These are phyloP conservation scores for Coemansia sp. DNA, from an alignment of 192 early-diverging fungal species.

Conservation along the genomic window DNA sequence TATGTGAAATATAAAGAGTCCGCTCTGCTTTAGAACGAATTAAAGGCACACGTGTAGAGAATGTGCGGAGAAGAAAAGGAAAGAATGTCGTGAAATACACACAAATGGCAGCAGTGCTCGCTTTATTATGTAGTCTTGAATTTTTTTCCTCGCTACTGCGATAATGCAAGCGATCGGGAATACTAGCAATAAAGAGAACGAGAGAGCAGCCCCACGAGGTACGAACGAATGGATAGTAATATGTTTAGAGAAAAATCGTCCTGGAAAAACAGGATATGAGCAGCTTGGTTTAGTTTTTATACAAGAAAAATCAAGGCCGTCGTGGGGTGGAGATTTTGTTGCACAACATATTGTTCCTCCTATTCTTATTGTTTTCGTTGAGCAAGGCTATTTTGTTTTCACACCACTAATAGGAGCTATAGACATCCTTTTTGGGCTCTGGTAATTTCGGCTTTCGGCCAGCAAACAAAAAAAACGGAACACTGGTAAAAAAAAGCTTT, in stretches of 20 bases:
- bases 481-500: no score
- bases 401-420: neutral
- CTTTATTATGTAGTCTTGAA: neutral
- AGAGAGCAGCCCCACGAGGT: neutral
- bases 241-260: no score
- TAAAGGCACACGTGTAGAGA: slow-evolving; percentile 1
- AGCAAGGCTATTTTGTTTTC: neutral
- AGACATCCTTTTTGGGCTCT: neutral
- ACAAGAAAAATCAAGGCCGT: neutral
- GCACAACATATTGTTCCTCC: neutral
- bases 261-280: neutral
- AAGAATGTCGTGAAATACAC: neutral
- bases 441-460: neutral
- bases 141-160: slow-evolving; percentile 1
- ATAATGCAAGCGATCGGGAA: neutral
- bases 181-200: neutral
- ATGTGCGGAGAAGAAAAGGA: neutral
- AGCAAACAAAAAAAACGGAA: neutral
- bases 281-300: neutral
- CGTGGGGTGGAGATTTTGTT: no score
- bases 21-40: slow-evolving; percentile 1
- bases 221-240: neutral
- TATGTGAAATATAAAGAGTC: no score
- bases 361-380: neutral
- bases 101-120: no score